phyloP scores from a whole-genome alignment of 192 early-diverging fungal species.

The Cetraspora pellucida region DNA sequence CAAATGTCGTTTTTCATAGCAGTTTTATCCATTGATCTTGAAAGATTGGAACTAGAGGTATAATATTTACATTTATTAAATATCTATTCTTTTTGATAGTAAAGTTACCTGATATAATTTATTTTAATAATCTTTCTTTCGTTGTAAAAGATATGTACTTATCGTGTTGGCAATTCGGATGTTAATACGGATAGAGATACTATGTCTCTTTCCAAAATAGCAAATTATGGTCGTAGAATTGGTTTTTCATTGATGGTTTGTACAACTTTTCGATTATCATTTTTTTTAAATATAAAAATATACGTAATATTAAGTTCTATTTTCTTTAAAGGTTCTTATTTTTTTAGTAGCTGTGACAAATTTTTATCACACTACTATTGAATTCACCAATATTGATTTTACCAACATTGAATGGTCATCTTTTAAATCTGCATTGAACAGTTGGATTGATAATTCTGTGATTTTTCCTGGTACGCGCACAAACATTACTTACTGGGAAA shows the following conservation, averaged over 20 bases:
- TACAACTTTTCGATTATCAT: neutral
- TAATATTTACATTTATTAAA: too few species aligned
- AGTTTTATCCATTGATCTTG: too few species aligned
- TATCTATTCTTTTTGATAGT: too few species aligned
- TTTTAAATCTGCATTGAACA: constrained; percentile 23
- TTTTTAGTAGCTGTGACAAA: neutral
- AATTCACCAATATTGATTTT: too few species aligned
- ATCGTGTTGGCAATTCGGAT: too few species aligned
- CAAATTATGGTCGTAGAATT: neutral
- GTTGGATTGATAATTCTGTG: neutral
- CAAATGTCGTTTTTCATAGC: too few species aligned
- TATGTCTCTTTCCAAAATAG: neutral
- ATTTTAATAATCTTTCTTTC: too few species aligned
- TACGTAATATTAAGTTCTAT: neutral
- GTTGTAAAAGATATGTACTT: too few species aligned
- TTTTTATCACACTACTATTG: neutral
- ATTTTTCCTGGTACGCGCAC: neutral
- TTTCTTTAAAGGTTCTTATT: neutral
- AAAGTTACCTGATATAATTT: too few species aligned
- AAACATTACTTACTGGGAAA: constrained; percentile 6
- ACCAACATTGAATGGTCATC: neutral
- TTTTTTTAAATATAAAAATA: neutral
- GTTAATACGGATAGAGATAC: too few species aligned
- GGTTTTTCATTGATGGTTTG: neutral
- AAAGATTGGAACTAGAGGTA: too few species aligned